Percentiles rank a stretch among this genome's conserved stretches.
These are phyloP conservation scores for Pachyrhizus erosus DNA, from an alignment of 306 rosid genomes.

Conservation along the genomic window DNA sequence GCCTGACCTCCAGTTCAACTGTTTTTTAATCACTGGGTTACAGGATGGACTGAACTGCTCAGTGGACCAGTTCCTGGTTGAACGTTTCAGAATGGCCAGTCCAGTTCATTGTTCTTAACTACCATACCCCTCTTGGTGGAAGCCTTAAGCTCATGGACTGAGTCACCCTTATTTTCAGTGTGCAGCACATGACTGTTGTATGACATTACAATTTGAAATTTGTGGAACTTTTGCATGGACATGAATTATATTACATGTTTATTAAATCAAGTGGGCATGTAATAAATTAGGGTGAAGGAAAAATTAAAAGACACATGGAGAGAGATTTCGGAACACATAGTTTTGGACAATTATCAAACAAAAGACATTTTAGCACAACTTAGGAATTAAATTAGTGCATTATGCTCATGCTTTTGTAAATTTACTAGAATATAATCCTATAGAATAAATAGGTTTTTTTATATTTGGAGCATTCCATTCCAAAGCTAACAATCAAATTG, in stretches of 20 bases:
- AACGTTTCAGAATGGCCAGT: background rate
- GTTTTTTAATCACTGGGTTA: background rate
- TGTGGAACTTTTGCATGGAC: slow-evolving; percentile 11
- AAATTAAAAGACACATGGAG: no score
- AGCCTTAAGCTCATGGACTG: background rate
- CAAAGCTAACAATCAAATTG: slow-evolving; percentile 26
- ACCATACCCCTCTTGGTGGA: background rate
- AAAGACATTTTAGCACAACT: no score
- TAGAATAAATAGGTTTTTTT: background rate
- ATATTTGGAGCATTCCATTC: background rate
- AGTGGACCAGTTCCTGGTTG: background rate
- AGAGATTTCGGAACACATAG: no score
- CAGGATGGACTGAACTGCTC: background rate
- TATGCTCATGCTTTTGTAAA: background rate
- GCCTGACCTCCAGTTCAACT: background rate
- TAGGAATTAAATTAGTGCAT: no score
- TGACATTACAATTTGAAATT: slow-evolving; percentile 11
- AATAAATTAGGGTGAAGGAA: slow-evolving; percentile 17
- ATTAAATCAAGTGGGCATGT: slow-evolving; percentile 20
- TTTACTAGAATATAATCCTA: background rate
- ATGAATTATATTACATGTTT: slow-evolving; percentile 16
- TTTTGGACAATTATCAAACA: no score
- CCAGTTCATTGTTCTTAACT: background rate
- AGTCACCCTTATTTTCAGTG: slow-evolving; percentile 17
- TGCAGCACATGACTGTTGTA: slow-evolving; percentile 10